phyloP scores from a whole-genome alignment of 768 basidiomycete genomes.

The Dendrothele bispora region DNA sequence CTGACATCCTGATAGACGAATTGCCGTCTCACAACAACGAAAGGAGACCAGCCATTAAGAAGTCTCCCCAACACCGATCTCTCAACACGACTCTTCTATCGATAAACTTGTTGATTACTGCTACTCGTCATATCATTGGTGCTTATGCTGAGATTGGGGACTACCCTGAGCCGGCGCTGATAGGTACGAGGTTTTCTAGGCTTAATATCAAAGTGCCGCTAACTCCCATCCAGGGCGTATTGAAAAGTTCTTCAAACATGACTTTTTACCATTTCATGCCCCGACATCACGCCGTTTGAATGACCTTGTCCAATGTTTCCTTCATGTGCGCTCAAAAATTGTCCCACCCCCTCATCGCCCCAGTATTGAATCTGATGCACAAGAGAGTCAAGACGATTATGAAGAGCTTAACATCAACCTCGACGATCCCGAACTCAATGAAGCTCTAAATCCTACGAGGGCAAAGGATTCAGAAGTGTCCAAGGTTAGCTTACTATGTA shows the following conservation, averaged over 20 bases:
- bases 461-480: constrained; percentile 18
- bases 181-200: constrained; percentile 49
- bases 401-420: constrained; percentile 58
- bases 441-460: constrained; percentile 44
- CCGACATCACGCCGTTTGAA: constrained; percentile 55
- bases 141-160: constrained; percentile 24
- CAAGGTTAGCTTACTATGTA: constrained; percentile 20
- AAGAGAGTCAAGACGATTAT: constrained; percentile 82
- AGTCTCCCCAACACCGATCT: constrained; percentile 7
- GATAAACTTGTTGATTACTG: constrained; percentile 55
- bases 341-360: constrained; percentile 45
- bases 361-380: constrained; percentile 33
- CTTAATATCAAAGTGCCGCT: constrained; percentile 9
- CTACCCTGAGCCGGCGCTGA: constrained; percentile 65
- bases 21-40: constrained; percentile 27
- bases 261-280: constrained; percentile 34
- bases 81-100: constrained; percentile 22
- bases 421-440: constrained; percentile 58
- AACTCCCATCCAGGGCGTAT: constrained; percentile 53
- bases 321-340: constrained; percentile 52
- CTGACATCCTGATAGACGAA: constrained; percentile 54
- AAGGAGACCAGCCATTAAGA: constrained; percentile 10
- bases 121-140: constrained; percentile 52
- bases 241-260: constrained; percentile 43
- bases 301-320: constrained; percentile 57